A percentile compares a stretch with the other conserved stretches of the same genome.
phyloP scores from a whole-genome alignment of 306 rosid genomes.

The Lagenaria siceraria region DNA sequence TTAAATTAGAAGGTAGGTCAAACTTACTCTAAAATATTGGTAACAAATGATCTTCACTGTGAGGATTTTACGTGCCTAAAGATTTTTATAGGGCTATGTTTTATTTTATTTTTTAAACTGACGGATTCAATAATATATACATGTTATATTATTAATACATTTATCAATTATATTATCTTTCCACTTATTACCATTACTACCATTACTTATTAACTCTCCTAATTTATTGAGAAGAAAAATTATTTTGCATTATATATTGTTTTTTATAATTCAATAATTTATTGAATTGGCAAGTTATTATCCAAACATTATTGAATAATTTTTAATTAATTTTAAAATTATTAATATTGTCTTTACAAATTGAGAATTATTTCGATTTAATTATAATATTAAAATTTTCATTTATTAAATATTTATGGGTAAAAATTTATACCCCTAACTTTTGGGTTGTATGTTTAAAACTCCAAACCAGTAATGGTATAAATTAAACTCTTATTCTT shows the following conservation, averaged over 20 bases:
- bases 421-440: too few species aligned
- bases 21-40: too few species aligned
- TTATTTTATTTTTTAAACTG: too few species aligned
- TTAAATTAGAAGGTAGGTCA: too few species aligned
- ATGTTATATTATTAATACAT: neutral
- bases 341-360: neutral
- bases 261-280: neutral
- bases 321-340: neutral
- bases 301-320: neutral
- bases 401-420: too few species aligned
- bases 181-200: neutral
- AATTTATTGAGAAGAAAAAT: neutral
- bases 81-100: neutral
- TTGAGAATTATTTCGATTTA: too few species aligned
- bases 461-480: too few species aligned
- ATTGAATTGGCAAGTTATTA: neutral
- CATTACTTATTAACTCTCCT: neutral
- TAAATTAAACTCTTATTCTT: too few species aligned
- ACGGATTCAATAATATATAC: too few species aligned
- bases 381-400: too few species aligned
- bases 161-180: neutral
- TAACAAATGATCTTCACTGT: neutral
- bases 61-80: neutral
- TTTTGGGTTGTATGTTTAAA: too few species aligned
- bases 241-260: neutral